Evolutionary conservation across 2,329 filamentous ascomycete species (phyloP).

Genomic region (Conoideocrella luteorostrata): DNA sequence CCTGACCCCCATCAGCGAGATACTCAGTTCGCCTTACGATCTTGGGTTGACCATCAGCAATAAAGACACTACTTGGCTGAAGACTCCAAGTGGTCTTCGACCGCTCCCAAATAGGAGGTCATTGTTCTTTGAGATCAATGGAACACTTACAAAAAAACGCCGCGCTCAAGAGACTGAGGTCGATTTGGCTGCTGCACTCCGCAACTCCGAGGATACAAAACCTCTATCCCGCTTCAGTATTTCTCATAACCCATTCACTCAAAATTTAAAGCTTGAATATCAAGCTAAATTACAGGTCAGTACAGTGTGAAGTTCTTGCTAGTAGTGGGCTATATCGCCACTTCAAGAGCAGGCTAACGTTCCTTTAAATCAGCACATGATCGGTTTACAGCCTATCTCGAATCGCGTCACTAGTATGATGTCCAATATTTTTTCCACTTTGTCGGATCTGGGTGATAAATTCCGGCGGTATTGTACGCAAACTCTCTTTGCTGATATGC

Average conservation of each 20-base stretch:
- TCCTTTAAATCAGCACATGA: conserved; percentile 16
- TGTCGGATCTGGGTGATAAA: conserved; percentile 20
- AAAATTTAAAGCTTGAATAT: conserved; percentile 3
- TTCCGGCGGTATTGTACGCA: conserved; percentile 19
- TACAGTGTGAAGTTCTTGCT: not conserved
- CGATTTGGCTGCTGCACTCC: conserved; percentile 21
- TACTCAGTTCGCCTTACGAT: conserved; percentile 1
- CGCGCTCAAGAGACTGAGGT: conserved; percentile 23
- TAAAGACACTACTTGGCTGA: not conserved
- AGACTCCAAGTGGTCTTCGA: not conserved
- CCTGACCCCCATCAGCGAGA: not conserved
- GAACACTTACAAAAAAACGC: conserved; percentile 22
- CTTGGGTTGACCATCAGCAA: not conserved
- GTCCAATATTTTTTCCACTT: conserved; percentile 17
- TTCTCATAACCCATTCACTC: conserved; percentile 1
- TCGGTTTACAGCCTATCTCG: conserved; percentile 12
- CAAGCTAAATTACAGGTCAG: conserved; percentile 4
- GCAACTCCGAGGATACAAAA: conserved; percentile 5
- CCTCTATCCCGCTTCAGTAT: conserved; percentile 7
- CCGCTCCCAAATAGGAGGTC: not conserved
- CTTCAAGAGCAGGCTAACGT: not conserved
- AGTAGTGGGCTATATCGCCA: not conserved
- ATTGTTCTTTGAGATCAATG: conserved; percentile 19
- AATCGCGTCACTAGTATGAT: conserved; percentile 24
- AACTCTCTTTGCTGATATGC: not conserved